phyloP scores from a whole-genome alignment of 2,329 filamentous ascomycete species.

The Monosporascus sp. region DNA sequence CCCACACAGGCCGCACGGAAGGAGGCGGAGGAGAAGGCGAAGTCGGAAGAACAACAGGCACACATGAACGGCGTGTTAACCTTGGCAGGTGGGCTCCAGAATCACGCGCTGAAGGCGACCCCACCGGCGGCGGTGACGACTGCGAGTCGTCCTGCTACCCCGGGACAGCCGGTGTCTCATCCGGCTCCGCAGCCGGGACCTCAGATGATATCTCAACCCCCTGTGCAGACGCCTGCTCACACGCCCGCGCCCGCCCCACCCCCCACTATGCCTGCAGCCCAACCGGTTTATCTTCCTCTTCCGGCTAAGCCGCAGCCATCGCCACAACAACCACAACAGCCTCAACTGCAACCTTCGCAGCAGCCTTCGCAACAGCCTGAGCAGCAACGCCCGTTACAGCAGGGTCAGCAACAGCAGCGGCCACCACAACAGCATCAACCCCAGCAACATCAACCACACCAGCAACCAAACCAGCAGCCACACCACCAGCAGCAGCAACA shows the following conservation, averaged over 20 bases:
- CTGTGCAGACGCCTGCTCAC: slow-evolving; percentile 10
- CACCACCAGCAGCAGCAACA: background rate
- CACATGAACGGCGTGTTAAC: slow-evolving; percentile 57
- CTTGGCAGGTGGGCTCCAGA: slow-evolving; percentile 47
- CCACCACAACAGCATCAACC: slow-evolving; percentile 1
- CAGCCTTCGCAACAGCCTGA: background rate
- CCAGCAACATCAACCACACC: slow-evolving; percentile 1
- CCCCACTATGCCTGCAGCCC: slow-evolving; percentile 24
- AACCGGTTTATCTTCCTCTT: slow-evolving; percentile 24
- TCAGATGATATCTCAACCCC: slow-evolving; percentile 14
- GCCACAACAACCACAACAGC: slow-evolving; percentile 1
- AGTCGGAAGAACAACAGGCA: slow-evolving; percentile 55
- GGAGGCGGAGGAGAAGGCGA: slow-evolving; percentile 60
- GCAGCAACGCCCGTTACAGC: background rate
- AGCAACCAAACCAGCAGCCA: background rate
- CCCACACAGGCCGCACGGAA: slow-evolving; percentile 68
- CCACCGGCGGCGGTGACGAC: slow-evolving; percentile 12
- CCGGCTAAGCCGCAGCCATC: background rate
- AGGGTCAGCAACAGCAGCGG: background rate
- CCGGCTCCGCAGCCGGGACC: slow-evolving; percentile 16
- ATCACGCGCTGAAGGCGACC: slow-evolving; percentile 17
- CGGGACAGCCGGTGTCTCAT: slow-evolving; percentile 15
- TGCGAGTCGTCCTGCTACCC: slow-evolving; percentile 12
- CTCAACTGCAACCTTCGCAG: background rate
- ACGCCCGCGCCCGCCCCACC: slow-evolving; percentile 13